Percentiles rank a stretch among this genome's conserved stretches.
Conservation (phyloP, 1,139 yeast genomes). For the Kodamaea ohmeri region DNA sequence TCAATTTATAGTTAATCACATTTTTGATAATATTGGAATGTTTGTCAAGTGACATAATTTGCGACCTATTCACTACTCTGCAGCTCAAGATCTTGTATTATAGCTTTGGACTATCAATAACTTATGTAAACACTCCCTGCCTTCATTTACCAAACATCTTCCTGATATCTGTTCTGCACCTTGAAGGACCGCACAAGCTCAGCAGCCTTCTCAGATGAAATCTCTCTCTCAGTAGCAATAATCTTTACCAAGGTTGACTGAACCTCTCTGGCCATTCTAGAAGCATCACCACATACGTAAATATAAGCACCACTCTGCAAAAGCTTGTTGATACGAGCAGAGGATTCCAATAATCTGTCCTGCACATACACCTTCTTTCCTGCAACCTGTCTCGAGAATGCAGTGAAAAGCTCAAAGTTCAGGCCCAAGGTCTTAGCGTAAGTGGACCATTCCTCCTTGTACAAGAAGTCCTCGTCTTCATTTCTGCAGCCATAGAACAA, state of each 20-base stretch:
- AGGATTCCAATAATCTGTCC: slow-evolving; percentile 64
- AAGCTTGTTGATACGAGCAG: slow-evolving; percentile 53
- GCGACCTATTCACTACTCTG: background rate
- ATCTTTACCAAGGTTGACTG: slow-evolving; percentile 67
- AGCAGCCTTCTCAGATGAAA: slow-evolving; percentile 66
- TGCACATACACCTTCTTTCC: slow-evolving; percentile 82
- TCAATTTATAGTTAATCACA: background rate
- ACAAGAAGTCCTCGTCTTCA: slow-evolving; percentile 71
- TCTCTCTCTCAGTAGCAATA: slow-evolving; percentile 54
- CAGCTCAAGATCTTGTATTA: too few relatives aligned
- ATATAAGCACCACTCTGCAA: slow-evolving; percentile 77
- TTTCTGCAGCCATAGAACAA: slow-evolving; percentile 87
- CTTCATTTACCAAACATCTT: slow-evolving; percentile 79
- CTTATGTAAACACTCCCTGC: too few relatives aligned
- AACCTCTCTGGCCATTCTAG: slow-evolving; percentile 96
- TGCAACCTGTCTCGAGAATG: slow-evolving; percentile 76
- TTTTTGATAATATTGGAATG: background rate
- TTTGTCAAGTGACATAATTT: too few relatives aligned
- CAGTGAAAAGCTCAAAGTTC: slow-evolving; percentile 69
- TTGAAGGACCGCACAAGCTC: slow-evolving; percentile 78
- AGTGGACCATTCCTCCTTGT: slow-evolving; percentile 81
- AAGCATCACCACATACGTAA: slow-evolving; percentile 97
- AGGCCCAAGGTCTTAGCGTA: slow-evolving; percentile 64
- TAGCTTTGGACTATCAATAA: too few relatives aligned
- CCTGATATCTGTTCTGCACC: slow-evolving; percentile 87